Conservation (phyloP, 2,329 filamentous ascomycete genomes). For the Aspergillus candidus region DNA sequence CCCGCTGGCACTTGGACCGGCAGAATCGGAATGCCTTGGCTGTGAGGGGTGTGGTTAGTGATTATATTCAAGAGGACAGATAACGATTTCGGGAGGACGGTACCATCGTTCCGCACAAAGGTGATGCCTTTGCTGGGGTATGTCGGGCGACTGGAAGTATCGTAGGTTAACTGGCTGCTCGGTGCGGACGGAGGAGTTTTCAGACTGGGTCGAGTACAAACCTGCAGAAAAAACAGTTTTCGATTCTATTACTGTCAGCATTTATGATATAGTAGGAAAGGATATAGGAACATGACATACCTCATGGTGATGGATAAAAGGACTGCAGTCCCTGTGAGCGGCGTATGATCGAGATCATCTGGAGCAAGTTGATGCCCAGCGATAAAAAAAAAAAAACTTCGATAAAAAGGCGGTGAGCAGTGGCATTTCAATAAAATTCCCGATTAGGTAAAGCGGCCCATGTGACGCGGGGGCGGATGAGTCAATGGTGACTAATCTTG, state of each 20-base stretch:
- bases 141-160: slow-evolving; percentile 44
- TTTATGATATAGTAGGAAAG: no score
- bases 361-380: no score
- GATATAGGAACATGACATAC: not conserved
- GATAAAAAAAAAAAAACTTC: slow-evolving; percentile 1
- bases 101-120: slow-evolving; percentile 48
- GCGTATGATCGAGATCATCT: not conserved
- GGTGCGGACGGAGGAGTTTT: slow-evolving; percentile 29
- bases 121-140: slow-evolving; percentile 63
- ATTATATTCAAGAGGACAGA: not conserved
- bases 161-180: not conserved
- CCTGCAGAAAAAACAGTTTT: slow-evolving; percentile 64
- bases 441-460: no score
- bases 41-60: not conserved
- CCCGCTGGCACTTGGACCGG: slow-evolving; percentile 58
- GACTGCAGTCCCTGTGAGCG: not conserved
- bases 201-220: no score
- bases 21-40: slow-evolving; percentile 55
- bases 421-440: not conserved
- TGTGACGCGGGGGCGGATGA: no score
- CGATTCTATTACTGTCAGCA: slow-evolving; percentile 30
- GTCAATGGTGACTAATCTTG: no score
- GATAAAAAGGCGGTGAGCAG: not conserved
- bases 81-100: not conserved
- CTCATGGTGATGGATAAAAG: slow-evolving; percentile 1